Evolutionary conservation across 805 yeast genomes (phyloP), one percentile per base, ranked within the genome.

Genomic region (Teunomyces stri): DNA sequence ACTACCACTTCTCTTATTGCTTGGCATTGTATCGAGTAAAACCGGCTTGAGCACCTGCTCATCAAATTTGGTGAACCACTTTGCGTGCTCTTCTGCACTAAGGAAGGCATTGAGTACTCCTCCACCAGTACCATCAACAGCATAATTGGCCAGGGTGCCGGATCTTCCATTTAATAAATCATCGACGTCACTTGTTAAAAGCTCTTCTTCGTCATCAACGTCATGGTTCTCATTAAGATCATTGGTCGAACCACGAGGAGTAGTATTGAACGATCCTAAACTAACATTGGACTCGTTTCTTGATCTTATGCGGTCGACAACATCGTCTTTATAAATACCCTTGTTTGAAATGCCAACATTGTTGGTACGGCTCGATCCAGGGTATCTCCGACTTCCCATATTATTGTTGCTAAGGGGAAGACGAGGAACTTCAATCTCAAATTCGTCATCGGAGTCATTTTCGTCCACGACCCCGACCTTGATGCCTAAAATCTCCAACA

Each of bases 1-100:
- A 13, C 40, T 37, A 20, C 3, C 31, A 18, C 51, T 51, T 21
- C 55, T 45, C 25, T 47, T 49, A 12, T 41, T 46, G 10, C 49
- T 60, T 38, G 78, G 79, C 42, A 70, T 43, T 50, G 71, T 73
- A 57, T 92, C 98, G 49, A 91, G 75, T 45, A 92, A 76, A 0
- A 89, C 96, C 1, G 97, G 97, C 64, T 91, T 91, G 57, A 94
- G 74, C 18, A 94, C 94, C 61, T 89, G 89, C 57, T 94, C 97
- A 62, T 94, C 99, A 61, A 94, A 89, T 56, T 82, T 85, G 16
- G 89, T 85, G 65, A 94, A 94, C 98, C 99, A 92, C 61, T 80
- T 84, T 9, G 91, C 87, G 51, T 84, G 87, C 53, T 87, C 91
- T 52, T 85, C 92, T 1, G 80, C 77, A 50, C 74, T 72, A 28